A percentile compares a stretch with the other conserved stretches of the same genome.
phyloP scores from a whole-genome alignment of 2,329 filamentous ascomycete genomes.

The Fusarium incarnatum region DNA sequence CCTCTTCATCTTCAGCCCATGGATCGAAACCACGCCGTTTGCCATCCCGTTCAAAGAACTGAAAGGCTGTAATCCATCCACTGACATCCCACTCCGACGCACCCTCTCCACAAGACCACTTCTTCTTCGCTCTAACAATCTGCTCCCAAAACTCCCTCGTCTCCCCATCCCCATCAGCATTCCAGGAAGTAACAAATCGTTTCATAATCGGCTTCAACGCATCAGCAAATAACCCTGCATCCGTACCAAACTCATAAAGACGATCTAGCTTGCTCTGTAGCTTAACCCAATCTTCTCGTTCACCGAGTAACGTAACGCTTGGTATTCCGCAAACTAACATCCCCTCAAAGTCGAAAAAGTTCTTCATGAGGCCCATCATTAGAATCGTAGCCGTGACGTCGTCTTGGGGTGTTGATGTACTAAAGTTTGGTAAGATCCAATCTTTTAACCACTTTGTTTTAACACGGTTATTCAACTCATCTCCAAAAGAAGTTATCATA shows the following conservation, averaged over 20 bases:
- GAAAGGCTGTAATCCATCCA: constrained; percentile 63
- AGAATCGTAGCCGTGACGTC: constrained; percentile 56
- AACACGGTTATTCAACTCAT: constrained; percentile 55
- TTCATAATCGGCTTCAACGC: constrained; percentile 59
- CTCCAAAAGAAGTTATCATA: constrained; percentile 51
- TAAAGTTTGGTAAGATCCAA: constrained; percentile 59
- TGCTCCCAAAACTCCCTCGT: constrained; percentile 57
- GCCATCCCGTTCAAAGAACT: constrained; percentile 58
- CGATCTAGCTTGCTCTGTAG: constrained; percentile 57
- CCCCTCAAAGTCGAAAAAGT: constrained; percentile 54
- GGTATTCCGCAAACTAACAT: constrained; percentile 58
- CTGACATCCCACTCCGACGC: constrained; percentile 53
- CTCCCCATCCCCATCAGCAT: constrained; percentile 47
- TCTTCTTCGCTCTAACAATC: constrained; percentile 53
- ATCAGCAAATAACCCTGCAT: constrained; percentile 54
- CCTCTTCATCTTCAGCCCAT: neutral
- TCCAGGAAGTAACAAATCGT: constrained; percentile 59
- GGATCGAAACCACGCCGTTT: constrained; percentile 2
- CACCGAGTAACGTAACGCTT: constrained; percentile 56
- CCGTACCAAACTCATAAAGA: constrained; percentile 57
- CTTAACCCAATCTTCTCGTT: constrained; percentile 53
- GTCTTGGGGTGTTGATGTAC: constrained; percentile 55
- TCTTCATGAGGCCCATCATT: constrained; percentile 59
- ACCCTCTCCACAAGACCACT: constrained; percentile 46
- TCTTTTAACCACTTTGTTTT: constrained; percentile 55